Base-by-base conservation (phyloP, 257 asterid genomes). In the Oldenlandia corymbosa region DNA sequence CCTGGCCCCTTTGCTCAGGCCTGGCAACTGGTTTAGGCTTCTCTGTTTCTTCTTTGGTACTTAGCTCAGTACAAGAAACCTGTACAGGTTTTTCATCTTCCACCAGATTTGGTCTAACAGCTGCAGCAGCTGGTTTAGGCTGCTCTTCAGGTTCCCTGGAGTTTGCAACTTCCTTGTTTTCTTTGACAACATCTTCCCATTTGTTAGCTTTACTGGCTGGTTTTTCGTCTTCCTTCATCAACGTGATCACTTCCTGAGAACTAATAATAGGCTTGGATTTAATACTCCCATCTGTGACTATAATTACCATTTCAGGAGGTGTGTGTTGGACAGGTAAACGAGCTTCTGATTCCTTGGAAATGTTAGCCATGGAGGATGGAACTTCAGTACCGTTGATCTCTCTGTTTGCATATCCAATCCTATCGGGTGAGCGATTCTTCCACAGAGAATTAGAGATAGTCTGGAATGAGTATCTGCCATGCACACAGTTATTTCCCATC, bases 401-500 rank as follows among this genome's bases (percentile, higher is more conserved):
- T 60, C 46, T 68, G 28, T 18, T 47, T 18, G 58, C 54, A 58
- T 49, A 48, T 4, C 32, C 52, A 60, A 73, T 66, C 62, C 12
- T 51, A 36, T 65, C 76, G 0, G 57, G 54, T 49, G 71, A 37
- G 43, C 43, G 54, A 36, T 51, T 36, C 70, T 71, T 64, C 71
- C 83, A 65, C 3, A 61, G 10, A 8, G 75, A 66, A 9, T 57
- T 20, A 1, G 74, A 62, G 60, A 75, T 52, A 16, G 57, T 43
- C 58, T 45, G 58, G n/a, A 81, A 14, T 6, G 81, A 26, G 20
- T 45, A 9, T 45, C 57, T 67, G 17, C 67, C 70, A 51, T 50
- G 54, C 26, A 73, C 77, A 50, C 84, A 79, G 21, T 57, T 69
- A 16, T 76, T 75, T 34, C 81, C 81, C 79, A 79, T 71, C 61